Evolutionary conservation across 2,329 filamentous ascomycete genomes (phyloP), one percentile per base, ranked within the genome.

Genomic region (Xylariaceae sp.): DNA sequence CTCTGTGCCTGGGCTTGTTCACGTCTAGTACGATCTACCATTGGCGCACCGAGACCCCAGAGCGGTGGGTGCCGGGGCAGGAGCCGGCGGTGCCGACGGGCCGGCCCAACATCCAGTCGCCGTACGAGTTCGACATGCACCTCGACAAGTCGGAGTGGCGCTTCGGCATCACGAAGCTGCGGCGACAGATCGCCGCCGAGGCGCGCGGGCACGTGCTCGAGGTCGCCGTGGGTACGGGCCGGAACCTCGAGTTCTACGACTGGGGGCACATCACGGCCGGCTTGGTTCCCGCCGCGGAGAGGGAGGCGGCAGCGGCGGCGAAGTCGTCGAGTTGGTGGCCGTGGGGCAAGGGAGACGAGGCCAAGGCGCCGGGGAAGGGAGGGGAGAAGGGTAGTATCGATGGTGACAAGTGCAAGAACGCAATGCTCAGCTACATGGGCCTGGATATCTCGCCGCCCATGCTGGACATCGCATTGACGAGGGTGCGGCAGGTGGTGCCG

Each of bases 401-500:
- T 26, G 23, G 4, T 26, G 50, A 49, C 10, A 61, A n/a, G n/a
- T n/a, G n/a, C n/a, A n/a, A 65, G 14, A 67, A 65, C 12, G 73
- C 71, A 45, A 65, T 88, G 10, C 71, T 77, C 2, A 83, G 81
- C 50, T 87, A 85, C 62, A 88, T 85, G 1, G 85, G 83, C 21
- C 73, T 88, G 10, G 85, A 88, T 64, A 83, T 86, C 49, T 84
- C 82, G 12, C 75, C 74, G 20, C 79, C 84, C 51, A 87, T 88
- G 81, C 73, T 88, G 2, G 79, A 81, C 54, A 76, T 88, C 20
- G 81, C 85, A 16, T 76, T 83, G 23, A 74, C 74, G 23, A 80
- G 83, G 47, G 76, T 87, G 26, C 73, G 76, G 42, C 68, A 76
- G 52, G 57, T 70, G 26, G 69, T 80, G 44, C 73, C 80, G 0